Conservation (phyloP, 441 rosid genomes). For the Croton setiger region DNA sequence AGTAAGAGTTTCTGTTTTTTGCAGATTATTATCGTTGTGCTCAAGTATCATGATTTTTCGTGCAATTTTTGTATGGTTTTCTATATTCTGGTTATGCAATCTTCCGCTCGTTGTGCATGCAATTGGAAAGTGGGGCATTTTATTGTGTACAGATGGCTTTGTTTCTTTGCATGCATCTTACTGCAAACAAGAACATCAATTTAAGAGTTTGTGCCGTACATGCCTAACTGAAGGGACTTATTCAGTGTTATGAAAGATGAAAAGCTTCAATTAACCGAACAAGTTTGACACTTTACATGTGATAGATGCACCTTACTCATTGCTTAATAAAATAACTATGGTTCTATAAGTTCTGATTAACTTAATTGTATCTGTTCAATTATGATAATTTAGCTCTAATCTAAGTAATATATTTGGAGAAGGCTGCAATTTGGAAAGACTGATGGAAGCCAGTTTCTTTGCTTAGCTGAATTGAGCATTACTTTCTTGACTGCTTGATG, state of each 20-base stretch:
- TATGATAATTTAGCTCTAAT: neutral
- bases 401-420: neutral
- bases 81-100: neutral
- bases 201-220: neutral
- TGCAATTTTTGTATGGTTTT: neutral
- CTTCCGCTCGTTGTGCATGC: neutral
- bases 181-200: neutral
- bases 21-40: neutral
- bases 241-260: neutral
- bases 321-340: neutral
- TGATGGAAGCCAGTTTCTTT: neutral
- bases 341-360: neutral
- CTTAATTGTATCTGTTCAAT: neutral
- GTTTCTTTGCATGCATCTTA: neutral
- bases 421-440: neutral
- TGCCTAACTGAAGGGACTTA: neutral
- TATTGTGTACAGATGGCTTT: neutral
- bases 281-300: neutral
- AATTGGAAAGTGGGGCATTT: neutral
- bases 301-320: neutral
- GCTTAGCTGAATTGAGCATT: neutral
- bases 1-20: constrained; percentile 43
- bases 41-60: neutral
- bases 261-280: neutral
- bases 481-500: neutral